Percentiles rank a stretch among this genome's conserved stretches.
Conservation (phyloP, 73 alveolate genomes). For the Paramecium pentaurelia region DNA sequence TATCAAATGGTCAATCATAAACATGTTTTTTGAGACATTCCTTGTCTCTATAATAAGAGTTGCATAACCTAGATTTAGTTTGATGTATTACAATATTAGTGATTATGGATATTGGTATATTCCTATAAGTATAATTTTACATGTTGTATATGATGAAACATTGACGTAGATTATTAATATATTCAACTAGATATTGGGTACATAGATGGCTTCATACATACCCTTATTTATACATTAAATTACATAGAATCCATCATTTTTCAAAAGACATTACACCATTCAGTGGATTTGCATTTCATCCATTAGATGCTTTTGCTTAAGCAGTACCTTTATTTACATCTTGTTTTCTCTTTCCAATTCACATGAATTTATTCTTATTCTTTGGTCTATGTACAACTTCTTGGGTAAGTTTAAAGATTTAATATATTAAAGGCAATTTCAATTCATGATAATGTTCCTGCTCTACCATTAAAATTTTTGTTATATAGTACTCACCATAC, state of each 20-base stretch:
- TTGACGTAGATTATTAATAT: conserved; percentile 5
- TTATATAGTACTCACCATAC: conserved; percentile 65
- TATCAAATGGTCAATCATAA: conserved; percentile 55
- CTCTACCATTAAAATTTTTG: conserved; percentile 62
- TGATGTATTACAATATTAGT: conserved; percentile 48
- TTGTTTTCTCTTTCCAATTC: conserved; percentile 64
- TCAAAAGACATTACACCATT: conserved; percentile 62
- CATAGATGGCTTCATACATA: conserved; percentile 66
- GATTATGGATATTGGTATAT: conserved; percentile 56
- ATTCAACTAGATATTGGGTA: conserved; percentile 46
- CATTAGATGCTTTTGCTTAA: conserved; percentile 66
- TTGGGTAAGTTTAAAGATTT: conserved; percentile 1
- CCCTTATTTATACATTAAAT: conserved; percentile 57
- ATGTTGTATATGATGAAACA: conserved; percentile 63
- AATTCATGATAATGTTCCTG: conserved; percentile 68
- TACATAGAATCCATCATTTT: conserved; percentile 65
- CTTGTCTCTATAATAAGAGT: conserved; percentile 61
- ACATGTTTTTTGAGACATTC: conserved; percentile 61
- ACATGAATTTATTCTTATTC: conserved; percentile 33
- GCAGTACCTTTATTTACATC: conserved; percentile 64
- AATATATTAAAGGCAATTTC: conserved; percentile 30
- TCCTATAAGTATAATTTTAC: conserved; percentile 60
- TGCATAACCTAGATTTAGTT: conserved; percentile 51
- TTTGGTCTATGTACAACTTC: conserved; percentile 50
- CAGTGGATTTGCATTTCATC: conserved; percentile 69